Base-by-base conservation (phyloP, 208 protist genomes). In the Leishmania major region DNA sequence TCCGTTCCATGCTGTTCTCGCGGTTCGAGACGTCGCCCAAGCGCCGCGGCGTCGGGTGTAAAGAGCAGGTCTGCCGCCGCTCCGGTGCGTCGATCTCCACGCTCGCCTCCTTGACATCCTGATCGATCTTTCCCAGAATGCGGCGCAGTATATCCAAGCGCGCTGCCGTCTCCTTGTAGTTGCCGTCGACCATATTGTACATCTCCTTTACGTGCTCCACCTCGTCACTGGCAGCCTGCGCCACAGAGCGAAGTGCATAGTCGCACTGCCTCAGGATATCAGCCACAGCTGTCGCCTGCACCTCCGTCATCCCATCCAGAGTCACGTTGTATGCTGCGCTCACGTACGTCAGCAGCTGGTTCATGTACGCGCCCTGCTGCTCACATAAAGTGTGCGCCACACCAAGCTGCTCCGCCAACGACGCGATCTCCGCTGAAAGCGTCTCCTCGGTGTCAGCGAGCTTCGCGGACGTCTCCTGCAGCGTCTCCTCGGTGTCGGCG, bases 71-170 rank as follows among this genome's bases (percentile, higher is more conserved):
- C 10, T 47, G n/a, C 2, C 78, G 59, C 62, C 51, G 78, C 28
- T 81, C 76, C 73, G 79, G 71, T 37, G 62, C 70, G 35, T 88
- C 88, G 19, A 88, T 77, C 72, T 89, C 81, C 28, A 77, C 78
- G 6, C 51, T 86, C 40, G 88, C 88, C 77, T 86, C 59, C 88
- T 91, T 91, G 75, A 91, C 86, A 49, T 91, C 88, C 62, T 90
- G 71, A 70, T 91, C 88, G 75, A 91, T 90, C 83, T 90, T 89
- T 49, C 85, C 83, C 11, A 91, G 84, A 40, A 91, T 81, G 25
- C 76, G 67, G 3, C 85, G 84, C 82, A 93, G 80, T 53, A 87
- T 69, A 47, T 88, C 66, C 15, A 88, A 89, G 35, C 88, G 81
- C 31, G 84, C 60, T 31, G 76, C 81, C 37, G 77, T 83, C 77